These are phyloP conservation scores for Erigeron philadelphicus DNA, from an alignment of 140 eudicot genomes.

Conservation along the genomic window DNA sequence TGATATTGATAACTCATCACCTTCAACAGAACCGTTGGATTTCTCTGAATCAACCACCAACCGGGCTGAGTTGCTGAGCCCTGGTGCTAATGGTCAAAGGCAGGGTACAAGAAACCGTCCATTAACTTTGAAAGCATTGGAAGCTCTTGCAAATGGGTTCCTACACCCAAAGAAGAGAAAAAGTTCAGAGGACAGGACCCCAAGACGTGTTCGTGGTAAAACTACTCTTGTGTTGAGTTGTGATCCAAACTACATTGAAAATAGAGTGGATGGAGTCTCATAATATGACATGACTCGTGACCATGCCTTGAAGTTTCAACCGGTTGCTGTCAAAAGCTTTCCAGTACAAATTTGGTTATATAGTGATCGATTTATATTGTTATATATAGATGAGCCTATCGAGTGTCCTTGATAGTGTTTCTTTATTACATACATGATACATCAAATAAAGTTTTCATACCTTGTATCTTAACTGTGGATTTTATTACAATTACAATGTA, in stretches of 20 bases:
- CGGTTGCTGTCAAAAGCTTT: too few relatives aligned
- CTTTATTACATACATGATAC: too few relatives aligned
- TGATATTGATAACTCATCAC: background rate
- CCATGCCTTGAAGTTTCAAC: too few relatives aligned
- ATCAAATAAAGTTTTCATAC: too few relatives aligned
- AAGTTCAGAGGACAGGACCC: background rate
- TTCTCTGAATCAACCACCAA: background rate
- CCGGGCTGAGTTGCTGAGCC: background rate
- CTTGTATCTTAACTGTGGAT: too few relatives aligned
- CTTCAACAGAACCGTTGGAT: background rate
- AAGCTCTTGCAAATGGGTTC: conserved; percentile 3
- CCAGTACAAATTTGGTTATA: too few relatives aligned
- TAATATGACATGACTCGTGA: background rate
- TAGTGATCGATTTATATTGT: too few relatives aligned
- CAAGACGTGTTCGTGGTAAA: background rate
- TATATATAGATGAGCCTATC: too few relatives aligned
- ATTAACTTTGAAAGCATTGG: conserved; percentile 4
- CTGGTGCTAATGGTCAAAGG: conserved; percentile 1
- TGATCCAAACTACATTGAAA: conserved; percentile 4
- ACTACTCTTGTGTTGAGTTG: background rate
- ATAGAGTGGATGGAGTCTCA: conserved; percentile 1
- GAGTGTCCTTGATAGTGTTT: too few relatives aligned
- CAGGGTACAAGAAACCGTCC: conserved; percentile 10
- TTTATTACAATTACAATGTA: too few relatives aligned
- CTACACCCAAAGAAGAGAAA: conserved; percentile 1